These are phyloP conservation scores for Coleophoma cylindrospora DNA, from an alignment of 2,329 filamentous ascomycete species.

Conservation along the genomic window DNA sequence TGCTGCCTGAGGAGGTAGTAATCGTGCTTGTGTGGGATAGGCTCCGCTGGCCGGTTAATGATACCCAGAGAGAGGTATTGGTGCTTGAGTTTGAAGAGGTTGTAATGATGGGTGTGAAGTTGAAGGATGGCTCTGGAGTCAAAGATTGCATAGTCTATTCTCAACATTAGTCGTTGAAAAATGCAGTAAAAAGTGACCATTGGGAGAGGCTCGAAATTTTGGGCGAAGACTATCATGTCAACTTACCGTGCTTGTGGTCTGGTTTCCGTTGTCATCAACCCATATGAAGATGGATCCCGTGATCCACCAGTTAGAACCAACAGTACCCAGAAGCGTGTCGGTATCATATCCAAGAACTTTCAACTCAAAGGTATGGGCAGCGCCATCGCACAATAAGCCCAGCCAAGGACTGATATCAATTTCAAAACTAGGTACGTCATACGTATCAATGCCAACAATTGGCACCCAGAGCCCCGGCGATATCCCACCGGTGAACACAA, in stretches of 20 bases:
- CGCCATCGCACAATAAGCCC: constrained; percentile 58
- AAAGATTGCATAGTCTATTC: constrained; percentile 5
- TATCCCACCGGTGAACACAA: constrained; percentile 75
- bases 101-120: constrained; percentile 6
- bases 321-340: constrained; percentile 36
- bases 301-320: constrained; percentile 66
- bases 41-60: constrained; percentile 7
- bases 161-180: too few species aligned
- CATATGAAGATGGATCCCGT: constrained; percentile 74
- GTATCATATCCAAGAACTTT: constrained; percentile 59
- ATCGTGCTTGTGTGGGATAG: constrained; percentile 12
- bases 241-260: constrained; percentile 9
- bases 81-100: background rate
- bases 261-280: constrained; percentile 22
- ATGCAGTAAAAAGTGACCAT: too few species aligned
- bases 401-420: constrained; percentile 75
- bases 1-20: constrained; percentile 13
- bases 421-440: constrained; percentile 70
- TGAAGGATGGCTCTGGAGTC: constrained; percentile 4
- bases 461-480: constrained; percentile 70
- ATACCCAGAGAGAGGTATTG: constrained; percentile 10
- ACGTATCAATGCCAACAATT: constrained; percentile 69
- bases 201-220: background rate
- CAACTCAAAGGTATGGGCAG: constrained; percentile 59
- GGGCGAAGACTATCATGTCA: background rate